Conservation (phyloP, 2,329 filamentous ascomycete species). For the Fusarium multiceps region DNA sequence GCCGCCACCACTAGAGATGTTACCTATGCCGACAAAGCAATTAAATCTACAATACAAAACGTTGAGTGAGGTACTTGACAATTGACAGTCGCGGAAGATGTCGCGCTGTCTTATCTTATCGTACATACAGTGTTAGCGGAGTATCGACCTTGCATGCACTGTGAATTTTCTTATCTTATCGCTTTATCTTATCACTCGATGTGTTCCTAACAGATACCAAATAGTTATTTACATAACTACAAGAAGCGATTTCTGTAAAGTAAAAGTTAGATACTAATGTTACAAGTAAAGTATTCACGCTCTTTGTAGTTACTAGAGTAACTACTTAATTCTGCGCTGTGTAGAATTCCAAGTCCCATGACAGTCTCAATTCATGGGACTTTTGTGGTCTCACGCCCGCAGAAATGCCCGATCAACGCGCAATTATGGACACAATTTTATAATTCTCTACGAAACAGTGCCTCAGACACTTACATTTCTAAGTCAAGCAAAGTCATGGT, state of each 20-base stretch:
- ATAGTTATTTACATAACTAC: background rate
- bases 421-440: no score
- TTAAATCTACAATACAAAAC: no score
- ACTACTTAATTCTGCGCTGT: no score
- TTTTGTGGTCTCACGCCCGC: rapidly evolving
- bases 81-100: background rate
- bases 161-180: rapidly evolving
- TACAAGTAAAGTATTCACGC: no score
- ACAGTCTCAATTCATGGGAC: no score
- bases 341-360: no score
- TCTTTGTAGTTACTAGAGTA: no score
- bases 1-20: background rate
- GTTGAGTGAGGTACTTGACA: background rate
- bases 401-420: no score
- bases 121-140: background rate
- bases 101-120: background rate
- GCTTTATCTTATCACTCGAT: background rate
- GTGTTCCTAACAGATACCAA: background rate
- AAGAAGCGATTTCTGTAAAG: background rate
- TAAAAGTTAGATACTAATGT: background rate
- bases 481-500: background rate
- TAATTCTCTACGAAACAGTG: background rate
- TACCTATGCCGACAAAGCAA: background rate
- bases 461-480: background rate
- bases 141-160: background rate